These are phyloP conservation scores for Fraxinus xanthoxyloides DNA, from an alignment of 305 asterid genomes.

Conservation along the genomic window DNA sequence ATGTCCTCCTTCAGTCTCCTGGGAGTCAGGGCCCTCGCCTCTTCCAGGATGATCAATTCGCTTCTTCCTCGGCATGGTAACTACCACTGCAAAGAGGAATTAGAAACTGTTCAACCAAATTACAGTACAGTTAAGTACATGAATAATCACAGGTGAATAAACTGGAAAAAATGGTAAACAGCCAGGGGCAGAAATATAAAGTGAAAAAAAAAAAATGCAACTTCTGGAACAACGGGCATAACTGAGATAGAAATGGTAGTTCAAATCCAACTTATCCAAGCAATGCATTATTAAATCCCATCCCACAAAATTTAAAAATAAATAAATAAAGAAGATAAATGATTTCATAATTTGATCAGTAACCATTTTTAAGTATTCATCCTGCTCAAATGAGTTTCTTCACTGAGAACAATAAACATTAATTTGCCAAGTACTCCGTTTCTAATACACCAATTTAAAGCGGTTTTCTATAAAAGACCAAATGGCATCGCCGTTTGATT, in stretches of 20 bases:
- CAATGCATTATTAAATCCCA: not conserved
- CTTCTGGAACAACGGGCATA: not conserved
- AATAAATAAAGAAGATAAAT: not conserved
- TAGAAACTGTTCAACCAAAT: not conserved
- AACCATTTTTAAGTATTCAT: constrained; percentile 1
- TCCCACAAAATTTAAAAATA: not conserved
- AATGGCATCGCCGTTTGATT: not conserved
- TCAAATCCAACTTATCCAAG: not conserved
- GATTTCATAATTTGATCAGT: not conserved
- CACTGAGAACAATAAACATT: not conserved
- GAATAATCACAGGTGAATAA: not conserved
- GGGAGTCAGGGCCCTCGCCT: constrained; percentile 62
- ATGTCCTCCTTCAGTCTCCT: constrained; percentile 55
- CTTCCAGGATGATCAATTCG: constrained; percentile 55
- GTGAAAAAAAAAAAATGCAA: not conserved
- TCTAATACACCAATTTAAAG: not conserved
- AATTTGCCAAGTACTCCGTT: not conserved
- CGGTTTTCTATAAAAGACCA: not conserved
- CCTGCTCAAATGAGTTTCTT: not conserved
- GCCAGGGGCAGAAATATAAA: not conserved
- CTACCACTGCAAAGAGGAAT: constrained; percentile 31
- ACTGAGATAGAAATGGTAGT: not conserved
- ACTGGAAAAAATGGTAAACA: not conserved
- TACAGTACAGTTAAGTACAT: not conserved
- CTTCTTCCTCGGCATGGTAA: constrained; percentile 70